phyloP scores from a whole-genome alignment of 345 rosid species.

The Raphanus raphanistrum region DNA sequence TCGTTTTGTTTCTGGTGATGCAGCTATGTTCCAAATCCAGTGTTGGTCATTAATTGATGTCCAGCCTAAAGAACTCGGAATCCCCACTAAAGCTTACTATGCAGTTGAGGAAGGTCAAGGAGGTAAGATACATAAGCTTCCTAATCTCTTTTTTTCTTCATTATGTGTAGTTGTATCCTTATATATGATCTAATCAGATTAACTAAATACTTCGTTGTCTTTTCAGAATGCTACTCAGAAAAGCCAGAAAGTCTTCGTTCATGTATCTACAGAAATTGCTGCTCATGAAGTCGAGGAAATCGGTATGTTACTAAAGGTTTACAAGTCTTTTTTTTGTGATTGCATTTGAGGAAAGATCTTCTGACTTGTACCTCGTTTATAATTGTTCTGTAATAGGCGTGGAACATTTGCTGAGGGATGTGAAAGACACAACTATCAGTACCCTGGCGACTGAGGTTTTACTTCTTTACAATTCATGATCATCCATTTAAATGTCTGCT shows the following conservation, averaged over 20 bases:
- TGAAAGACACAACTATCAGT: slow-evolving; percentile 86
- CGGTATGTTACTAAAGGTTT: slow-evolving; percentile 47
- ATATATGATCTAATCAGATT: neutral
- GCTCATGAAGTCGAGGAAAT: slow-evolving; percentile 84
- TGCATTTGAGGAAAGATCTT: neutral
- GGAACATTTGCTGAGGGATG: slow-evolving; percentile 81
- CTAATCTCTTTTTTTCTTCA: neutral
- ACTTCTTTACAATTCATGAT: neutral
- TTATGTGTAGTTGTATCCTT: slow-evolving; percentile 5
- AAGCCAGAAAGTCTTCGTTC: slow-evolving; percentile 80
- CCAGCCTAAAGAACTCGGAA: slow-evolving; percentile 85
- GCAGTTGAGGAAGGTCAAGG: slow-evolving; percentile 91
- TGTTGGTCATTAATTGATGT: slow-evolving; percentile 92
- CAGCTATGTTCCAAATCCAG: slow-evolving; percentile 82
- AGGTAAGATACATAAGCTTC: slow-evolving; percentile 43
- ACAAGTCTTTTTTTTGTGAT: neutral
- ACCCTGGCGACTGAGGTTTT: slow-evolving; percentile 72
- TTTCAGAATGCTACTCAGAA: slow-evolving; percentile 83
- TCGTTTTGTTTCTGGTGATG: slow-evolving; percentile 18
- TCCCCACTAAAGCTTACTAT: slow-evolving; percentile 91
- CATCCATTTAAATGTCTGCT: neutral
- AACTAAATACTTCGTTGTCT: neutral
- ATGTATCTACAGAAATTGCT: slow-evolving; percentile 58
- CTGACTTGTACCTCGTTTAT: neutral
- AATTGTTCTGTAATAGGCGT: slow-evolving; percentile 49